A percentile compares a stretch with the other conserved stretches of the same genome.
phyloP scores from a whole-genome alignment of 2,329 filamentous ascomycete genomes.

The Xylariales sp. region DNA sequence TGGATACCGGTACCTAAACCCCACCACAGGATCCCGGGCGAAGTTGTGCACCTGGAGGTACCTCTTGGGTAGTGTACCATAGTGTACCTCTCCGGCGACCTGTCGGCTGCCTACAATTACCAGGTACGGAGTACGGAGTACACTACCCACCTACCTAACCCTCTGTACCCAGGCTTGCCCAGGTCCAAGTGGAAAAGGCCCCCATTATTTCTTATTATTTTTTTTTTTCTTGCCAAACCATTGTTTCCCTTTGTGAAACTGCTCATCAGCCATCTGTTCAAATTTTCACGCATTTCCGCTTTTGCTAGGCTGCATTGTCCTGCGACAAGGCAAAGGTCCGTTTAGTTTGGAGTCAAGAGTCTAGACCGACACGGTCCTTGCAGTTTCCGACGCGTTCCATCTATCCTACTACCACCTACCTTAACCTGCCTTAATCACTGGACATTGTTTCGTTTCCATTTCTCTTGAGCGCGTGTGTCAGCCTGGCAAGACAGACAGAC shows the following conservation, averaged over 20 bases:
- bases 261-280: conserved; percentile 11
- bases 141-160: too few relatives aligned
- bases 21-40: too few relatives aligned
- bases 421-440: conserved; percentile 11
- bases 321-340: conserved; percentile 26
- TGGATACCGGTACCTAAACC: too few relatives aligned
- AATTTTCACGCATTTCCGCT: conserved; percentile 38
- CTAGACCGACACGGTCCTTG: conserved; percentile 32
- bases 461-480: conserved; percentile 25
- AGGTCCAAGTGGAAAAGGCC: background rate
- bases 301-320: conserved; percentile 33
- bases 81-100: too few relatives aligned
- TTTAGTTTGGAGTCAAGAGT: conserved; percentile 27
- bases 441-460: conserved; percentile 20
- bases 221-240: background rate
- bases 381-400: conserved; percentile 31
- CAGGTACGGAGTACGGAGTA: too few relatives aligned
- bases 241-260: background rate
- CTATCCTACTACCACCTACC: conserved; percentile 2
- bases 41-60: too few relatives aligned
- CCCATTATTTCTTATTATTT: background rate
- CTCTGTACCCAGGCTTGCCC: too few relatives aligned
- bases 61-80: too few relatives aligned
- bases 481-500: conserved; percentile 19
- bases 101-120: too few relatives aligned